phyloP scores from a whole-genome alignment of 768 basidiomycete genomes.

The Xerocomellus intermedius region DNA sequence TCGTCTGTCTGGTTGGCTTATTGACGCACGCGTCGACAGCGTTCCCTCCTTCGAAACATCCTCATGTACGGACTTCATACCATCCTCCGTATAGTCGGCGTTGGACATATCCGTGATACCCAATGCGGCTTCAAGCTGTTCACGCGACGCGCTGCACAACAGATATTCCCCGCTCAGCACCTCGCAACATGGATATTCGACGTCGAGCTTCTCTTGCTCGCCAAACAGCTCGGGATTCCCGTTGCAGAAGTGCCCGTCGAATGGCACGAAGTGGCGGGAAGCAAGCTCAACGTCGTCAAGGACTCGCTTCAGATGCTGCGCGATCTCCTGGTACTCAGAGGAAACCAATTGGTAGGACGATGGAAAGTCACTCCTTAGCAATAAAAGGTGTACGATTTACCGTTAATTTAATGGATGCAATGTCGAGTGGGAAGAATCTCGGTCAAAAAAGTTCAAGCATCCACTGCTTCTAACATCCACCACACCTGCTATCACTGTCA shows the following conservation, averaged over 20 bases:
- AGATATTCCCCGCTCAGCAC: constrained; percentile 84
- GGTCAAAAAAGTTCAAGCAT: constrained; percentile 9
- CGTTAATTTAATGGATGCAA: constrained; percentile 25
- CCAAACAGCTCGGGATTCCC: constrained; percentile 74
- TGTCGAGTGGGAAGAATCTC: constrained; percentile 1
- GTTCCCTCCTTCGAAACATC: constrained; percentile 83
- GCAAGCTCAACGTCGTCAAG: constrained; percentile 83
- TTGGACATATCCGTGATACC: constrained; percentile 88
- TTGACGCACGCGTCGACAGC: constrained; percentile 42
- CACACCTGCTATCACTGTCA: constrained; percentile 24
- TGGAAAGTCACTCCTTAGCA: constrained; percentile 50
- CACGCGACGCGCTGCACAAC: constrained; percentile 74
- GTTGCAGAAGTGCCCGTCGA: constrained; percentile 84
- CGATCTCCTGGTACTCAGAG: constrained; percentile 80
- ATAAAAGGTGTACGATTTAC: constrained; percentile 26
- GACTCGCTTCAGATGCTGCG: constrained; percentile 89
- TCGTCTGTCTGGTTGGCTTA: background rate
- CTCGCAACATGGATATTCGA: constrained; percentile 96
- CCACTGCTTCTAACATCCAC: constrained; percentile 14
- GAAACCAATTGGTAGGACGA: constrained; percentile 75
- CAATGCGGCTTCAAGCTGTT: constrained; percentile 98
- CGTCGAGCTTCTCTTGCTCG: constrained; percentile 86
- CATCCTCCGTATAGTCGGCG: constrained; percentile 84
- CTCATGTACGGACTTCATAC: constrained; percentile 95
- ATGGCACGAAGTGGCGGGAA: constrained; percentile 93